Base-by-base conservation (phyloP, 2,329 filamentous ascomycete genomes). In the Neopestalotiopsis rosae region DNA sequence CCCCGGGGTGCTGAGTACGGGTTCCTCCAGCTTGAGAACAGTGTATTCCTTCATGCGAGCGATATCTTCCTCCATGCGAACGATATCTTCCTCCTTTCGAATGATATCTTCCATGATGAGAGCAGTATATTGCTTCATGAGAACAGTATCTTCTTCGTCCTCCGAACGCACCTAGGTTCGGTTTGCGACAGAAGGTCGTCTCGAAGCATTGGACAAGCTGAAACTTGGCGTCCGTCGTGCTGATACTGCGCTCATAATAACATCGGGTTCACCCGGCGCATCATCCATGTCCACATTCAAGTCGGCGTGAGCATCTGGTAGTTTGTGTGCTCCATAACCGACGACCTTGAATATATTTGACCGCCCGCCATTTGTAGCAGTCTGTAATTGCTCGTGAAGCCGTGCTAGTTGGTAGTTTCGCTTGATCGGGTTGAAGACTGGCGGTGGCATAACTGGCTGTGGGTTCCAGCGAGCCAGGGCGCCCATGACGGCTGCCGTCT, bases 401-500 rank as follows among this genome's bases (percentile, higher is more conserved):
- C 90, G 85, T 12, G 88, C 85, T 9, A 90, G 84, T 71, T 90
- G 87, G 71, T 92, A 92, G 69, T 89, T 87, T 12, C 88, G 84
- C 74, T 87, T 88, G 69, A 92, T 90, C 3, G 90, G 89, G 5
- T 84, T 81, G 72, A 91, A 88, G 1, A 88, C 78, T 3, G 84
- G 88, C 76, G 93, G 90, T 7, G 90, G 89, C 34, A 94, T 87
- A 4, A 97, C 83, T 0, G 95, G 95, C 71, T 91, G 90, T 0
- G 95, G 95, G 58, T 90, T 90, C 82, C 93, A 94, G 67, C 90
- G 89, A 30, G 90, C 86, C 67, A 95, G 87, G 7, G 93, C 93
- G 40, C 88, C 86, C 94, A 98, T 97, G 65, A 98, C 93, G 0
- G 92, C 88, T 63, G 94, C 91, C 65, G 94, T 94, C 81, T 99